phyloP scores from a whole-genome alignment of 2,329 filamentous ascomycete species.

The Chalaropsis thielavioides region DNA sequence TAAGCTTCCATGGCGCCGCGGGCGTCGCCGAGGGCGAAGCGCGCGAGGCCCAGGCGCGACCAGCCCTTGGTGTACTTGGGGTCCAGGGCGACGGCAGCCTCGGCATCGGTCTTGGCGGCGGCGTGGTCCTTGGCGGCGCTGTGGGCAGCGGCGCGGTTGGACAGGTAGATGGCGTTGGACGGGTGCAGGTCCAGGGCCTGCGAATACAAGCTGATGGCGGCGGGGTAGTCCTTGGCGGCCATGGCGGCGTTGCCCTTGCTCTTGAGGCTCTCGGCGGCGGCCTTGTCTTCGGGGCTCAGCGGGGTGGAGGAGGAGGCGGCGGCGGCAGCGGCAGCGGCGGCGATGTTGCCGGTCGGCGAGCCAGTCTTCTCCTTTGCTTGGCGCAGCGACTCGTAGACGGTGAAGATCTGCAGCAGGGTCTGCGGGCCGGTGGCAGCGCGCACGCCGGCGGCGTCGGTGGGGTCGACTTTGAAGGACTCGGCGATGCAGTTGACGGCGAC shows the following conservation, averaged over 20 bases:
- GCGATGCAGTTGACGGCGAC: conserved; percentile 88
- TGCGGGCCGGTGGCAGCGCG: conserved; percentile 69
- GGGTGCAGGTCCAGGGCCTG: conserved; percentile 70
- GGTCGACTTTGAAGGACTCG: conserved; percentile 89
- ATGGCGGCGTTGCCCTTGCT: conserved; percentile 86
- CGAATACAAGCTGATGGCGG: conserved; percentile 76
- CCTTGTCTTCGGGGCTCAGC: conserved; percentile 46
- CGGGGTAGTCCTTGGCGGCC: conserved; percentile 77
- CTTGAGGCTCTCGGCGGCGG: conserved; percentile 79
- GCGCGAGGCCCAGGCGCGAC: conserved; percentile 81
- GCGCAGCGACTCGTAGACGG: conserved; percentile 91
- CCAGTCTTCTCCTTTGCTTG: conserved; percentile 30
- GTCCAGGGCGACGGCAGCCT: conserved; percentile 76
- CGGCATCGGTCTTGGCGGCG: conserved; percentile 72
- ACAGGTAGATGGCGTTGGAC: conserved; percentile 87
- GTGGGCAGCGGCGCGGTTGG: conserved; percentile 90
- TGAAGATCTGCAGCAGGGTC: conserved; percentile 81
- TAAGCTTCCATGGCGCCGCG: conserved; percentile 92
- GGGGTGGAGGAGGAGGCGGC: conserved; percentile 24
- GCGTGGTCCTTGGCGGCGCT: conserved; percentile 72
- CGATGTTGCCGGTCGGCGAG: conserved; percentile 17
- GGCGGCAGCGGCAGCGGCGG: conserved; percentile 30
- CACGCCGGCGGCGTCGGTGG: conserved; percentile 57
- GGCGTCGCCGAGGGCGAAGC: conserved; percentile 81
- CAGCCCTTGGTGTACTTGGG: conserved; percentile 95